These are phyloP conservation scores for Xylariaceae sp. DNA, from an alignment of 2,329 filamentous ascomycete species.

Conservation along the genomic window DNA sequence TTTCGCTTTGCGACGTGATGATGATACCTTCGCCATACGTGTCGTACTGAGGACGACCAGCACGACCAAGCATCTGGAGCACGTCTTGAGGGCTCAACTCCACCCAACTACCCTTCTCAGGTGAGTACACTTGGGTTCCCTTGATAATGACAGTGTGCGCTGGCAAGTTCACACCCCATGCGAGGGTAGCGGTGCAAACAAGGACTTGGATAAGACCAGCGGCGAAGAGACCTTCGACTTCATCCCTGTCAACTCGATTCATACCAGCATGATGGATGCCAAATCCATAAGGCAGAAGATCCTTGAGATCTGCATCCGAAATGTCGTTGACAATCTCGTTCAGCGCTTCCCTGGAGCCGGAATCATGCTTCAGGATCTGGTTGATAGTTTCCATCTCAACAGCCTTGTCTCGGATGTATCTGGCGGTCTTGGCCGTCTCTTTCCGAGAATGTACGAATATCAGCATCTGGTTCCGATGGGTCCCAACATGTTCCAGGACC, in stretches of 20 bases:
- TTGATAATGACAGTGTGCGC: constrained; percentile 99
- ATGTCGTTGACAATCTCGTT: constrained; percentile 77
- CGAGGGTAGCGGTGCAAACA: constrained; percentile 94
- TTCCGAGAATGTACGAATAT: constrained; percentile 98
- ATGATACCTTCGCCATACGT: constrained; percentile 98
- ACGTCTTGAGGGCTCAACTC: constrained; percentile 97
- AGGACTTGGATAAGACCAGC: constrained; percentile 90
- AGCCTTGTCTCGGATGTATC: constrained; percentile 92
- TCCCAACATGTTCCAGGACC: constrained; percentile 90
- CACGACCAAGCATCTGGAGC: constrained; percentile 95
- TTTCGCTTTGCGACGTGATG: constrained; percentile 89
- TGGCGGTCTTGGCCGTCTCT: constrained; percentile 95
- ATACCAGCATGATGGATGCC: constrained; percentile 98
- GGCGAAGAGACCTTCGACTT: constrained; percentile 90
- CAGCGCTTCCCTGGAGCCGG: constrained; percentile 81
- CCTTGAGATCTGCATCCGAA: constrained; percentile 82
- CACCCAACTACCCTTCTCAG: constrained; percentile 97
- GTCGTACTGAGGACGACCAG: constrained; percentile 91
- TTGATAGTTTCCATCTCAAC: constrained; percentile 96
- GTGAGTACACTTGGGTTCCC: constrained; percentile 94
- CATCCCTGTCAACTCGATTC: constrained; percentile 87
- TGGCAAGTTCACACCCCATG: constrained; percentile 97
- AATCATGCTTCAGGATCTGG: constrained; percentile 88
- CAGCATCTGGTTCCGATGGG: constrained; percentile 92
- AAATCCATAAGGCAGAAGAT: constrained; percentile 90